Evolutionary conservation across 495 filamentous ascomycete species (phyloP), one percentile per base, ranked within the genome.

Genomic region (Xylaria acuta): DNA sequence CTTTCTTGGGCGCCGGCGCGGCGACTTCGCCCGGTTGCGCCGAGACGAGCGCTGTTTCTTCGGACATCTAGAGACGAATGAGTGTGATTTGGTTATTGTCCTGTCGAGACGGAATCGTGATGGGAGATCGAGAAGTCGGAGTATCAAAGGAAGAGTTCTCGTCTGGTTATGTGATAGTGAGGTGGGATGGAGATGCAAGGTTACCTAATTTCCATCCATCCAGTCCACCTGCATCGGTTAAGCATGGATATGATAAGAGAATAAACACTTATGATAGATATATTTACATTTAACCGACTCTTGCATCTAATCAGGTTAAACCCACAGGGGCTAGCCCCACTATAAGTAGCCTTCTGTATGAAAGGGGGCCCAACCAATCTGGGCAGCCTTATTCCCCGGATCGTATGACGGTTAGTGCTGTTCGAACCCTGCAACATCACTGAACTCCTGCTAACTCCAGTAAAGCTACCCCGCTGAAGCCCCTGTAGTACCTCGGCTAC

Each of bases 1-100:
- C 84, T 72, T 89, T 89, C 70, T 86, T 84, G 45, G 87, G 83
- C 64, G 80, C 72, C 18, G 84, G 81, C 36, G 82, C 73, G 3
- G 85, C 81, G 34, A 87, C 83, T 62, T 88, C 87, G 68, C 78
- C 82, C 20, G 72, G 77, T 72, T 74, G 77, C 30, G 77, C 58
- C 54, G 53, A 74, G 5, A 76, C 69, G 45, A 74, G 40, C 74
- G 76, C 79, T 53, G 75, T 76, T 73, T 78, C 73, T 73, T 80
- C 79, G 16, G 79, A 77, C 79, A 79, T 80, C 73, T 71, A 60
- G 65, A 69, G 7, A 8, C 20, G 32, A 41, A 41, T 58, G 25
- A 20, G 30, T 6, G 16, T 22, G 18, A 1, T 27, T 32, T 11
- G 16, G 66, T 12, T 3, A 51, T 22, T 34, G 12, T 65, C 4